A percentile compares a stretch with the other conserved stretches of the same genome.
Conservation (phyloP, 495 filamentous ascomycete species). For the Lindgomyces ingoldianus region DNA sequence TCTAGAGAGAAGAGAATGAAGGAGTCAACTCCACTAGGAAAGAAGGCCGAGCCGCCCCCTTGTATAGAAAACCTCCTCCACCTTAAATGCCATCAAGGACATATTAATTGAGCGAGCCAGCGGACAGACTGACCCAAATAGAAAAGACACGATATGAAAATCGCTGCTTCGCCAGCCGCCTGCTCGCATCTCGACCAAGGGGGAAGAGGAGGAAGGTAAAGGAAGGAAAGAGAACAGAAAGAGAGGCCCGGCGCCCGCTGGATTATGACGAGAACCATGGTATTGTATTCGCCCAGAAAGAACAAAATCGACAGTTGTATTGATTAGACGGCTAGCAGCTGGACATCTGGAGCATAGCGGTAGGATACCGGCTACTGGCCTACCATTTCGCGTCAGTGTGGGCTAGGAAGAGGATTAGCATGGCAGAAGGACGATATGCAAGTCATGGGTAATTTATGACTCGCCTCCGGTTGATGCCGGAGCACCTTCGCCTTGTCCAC, state of each 20-base stretch:
- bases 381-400: background rate
- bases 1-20: too few relatives aligned
- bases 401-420: background rate
- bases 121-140: too few relatives aligned
- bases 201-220: background rate
- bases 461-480: slow-evolving; percentile 37
- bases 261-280: slow-evolving; percentile 11
- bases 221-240: background rate
- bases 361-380: too few relatives aligned
- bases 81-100: too few relatives aligned
- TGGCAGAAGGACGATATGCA: slow-evolving; percentile 6
- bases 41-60: too few relatives aligned
- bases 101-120: too few relatives aligned
- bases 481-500: slow-evolving; percentile 36
- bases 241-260: slow-evolving; percentile 20
- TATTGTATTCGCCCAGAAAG: slow-evolving; percentile 7
- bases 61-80: too few relatives aligned
- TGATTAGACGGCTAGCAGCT: background rate
- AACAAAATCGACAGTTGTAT: slow-evolving; percentile 9
- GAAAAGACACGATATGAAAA: too few relatives aligned
- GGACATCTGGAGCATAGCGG: too few relatives aligned
- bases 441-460: slow-evolving; percentile 19
- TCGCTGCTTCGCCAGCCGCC: background rate
- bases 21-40: too few relatives aligned
- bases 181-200: background rate